A percentile compares a stretch with the other conserved stretches of the same genome.
phyloP scores from a whole-genome alignment of 441 rosid species.

The Corymbia citriodora region DNA sequence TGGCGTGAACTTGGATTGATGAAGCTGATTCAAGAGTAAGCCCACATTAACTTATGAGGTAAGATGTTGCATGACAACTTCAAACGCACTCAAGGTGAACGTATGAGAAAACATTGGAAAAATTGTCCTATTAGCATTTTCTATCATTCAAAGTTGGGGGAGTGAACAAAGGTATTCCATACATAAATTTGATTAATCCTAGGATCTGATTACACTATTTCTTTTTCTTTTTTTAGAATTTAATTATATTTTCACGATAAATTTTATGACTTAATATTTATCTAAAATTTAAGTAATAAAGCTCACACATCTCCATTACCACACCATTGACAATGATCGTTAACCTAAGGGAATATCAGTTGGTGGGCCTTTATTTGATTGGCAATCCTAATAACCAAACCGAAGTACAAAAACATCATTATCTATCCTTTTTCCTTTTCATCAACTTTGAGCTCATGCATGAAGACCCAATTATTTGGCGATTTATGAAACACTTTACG shows the following conservation, averaged over 20 bases:
- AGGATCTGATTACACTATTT: background rate
- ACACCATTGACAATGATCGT: background rate
- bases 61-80: background rate
- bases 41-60: background rate
- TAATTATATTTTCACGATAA: background rate
- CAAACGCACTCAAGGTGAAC: background rate
- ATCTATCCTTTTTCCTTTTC: background rate
- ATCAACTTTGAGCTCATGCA: background rate
- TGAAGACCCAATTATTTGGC: background rate
- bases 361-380: background rate
- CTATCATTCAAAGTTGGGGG: background rate
- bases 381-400: background rate
- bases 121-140: background rate
- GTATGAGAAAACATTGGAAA: background rate
- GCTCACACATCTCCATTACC: background rate
- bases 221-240: background rate
- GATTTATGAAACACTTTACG: background rate
- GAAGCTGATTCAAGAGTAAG: background rate
- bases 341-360: background rate
- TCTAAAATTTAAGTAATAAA: background rate
- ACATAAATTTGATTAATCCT: background rate
- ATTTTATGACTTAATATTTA: background rate
- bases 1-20: rapidly evolving
- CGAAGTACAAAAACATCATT: background rate
- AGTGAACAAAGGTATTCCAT: rapidly evolving